phyloP scores from a whole-genome alignment of 2,329 filamentous ascomycete genomes.

The Orbilia brochopaga region DNA sequence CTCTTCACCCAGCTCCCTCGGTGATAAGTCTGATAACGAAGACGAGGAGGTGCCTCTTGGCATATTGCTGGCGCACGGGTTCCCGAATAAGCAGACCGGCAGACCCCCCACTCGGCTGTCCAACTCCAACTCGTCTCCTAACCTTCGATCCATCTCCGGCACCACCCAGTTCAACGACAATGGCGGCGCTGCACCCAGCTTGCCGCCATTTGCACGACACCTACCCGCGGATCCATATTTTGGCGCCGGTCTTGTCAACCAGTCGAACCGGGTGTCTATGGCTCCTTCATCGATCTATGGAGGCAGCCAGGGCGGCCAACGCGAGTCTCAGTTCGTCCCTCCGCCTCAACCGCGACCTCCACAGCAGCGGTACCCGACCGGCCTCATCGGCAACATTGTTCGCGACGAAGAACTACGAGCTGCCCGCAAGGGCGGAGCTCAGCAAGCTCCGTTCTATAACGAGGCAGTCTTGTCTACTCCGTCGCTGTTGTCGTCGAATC shows the following conservation, averaged over 20 bases:
- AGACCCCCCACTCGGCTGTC: slow-evolving; percentile 73
- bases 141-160: slow-evolving; percentile 69
- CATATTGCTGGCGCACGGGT: slow-evolving; percentile 86
- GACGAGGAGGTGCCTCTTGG: slow-evolving; percentile 88
- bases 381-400: slow-evolving; percentile 85
- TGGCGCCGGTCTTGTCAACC: slow-evolving; percentile 76
- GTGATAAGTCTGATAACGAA: slow-evolving; percentile 64
- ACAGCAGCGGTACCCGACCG: slow-evolving; percentile 68
- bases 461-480: slow-evolving; percentile 53
- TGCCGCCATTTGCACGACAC: slow-evolving; percentile 82
- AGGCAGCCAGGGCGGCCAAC: slow-evolving; percentile 56
- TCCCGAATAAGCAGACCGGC: slow-evolving; percentile 71
- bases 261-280: slow-evolving; percentile 75
- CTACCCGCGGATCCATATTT: slow-evolving; percentile 82
- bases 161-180: slow-evolving; percentile 60
- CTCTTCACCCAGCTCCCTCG: slow-evolving; percentile 53
- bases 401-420: slow-evolving; percentile 57
- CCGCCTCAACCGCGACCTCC: slow-evolving; percentile 52
- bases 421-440: slow-evolving; percentile 36
- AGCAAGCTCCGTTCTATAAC: slow-evolving; percentile 51
- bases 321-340: slow-evolving; percentile 56
- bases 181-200: slow-evolving; percentile 58
- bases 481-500: slow-evolving; percentile 19
- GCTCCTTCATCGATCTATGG: slow-evolving; percentile 62
- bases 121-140: slow-evolving; percentile 72